phyloP scores from a whole-genome alignment of 768 basidiomycete species.

The Leucocoprinus leucothites region DNA sequence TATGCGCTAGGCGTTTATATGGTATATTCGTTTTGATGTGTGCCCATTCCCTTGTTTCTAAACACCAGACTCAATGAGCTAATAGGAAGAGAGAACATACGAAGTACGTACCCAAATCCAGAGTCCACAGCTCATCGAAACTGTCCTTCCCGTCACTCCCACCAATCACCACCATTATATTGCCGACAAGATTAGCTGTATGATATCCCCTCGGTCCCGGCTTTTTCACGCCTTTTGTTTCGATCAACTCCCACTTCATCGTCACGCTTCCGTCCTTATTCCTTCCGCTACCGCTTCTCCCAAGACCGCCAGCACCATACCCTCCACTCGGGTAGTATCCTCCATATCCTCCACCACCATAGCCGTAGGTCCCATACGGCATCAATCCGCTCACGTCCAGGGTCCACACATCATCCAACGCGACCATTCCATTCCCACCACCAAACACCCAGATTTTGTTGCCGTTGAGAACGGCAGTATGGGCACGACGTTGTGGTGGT shows the following conservation, averaged over 20 bases:
- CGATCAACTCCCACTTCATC: conserved; percentile 42
- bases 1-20: conserved; percentile 76
- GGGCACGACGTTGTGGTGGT: conserved; percentile 78
- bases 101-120: conserved; percentile 70
- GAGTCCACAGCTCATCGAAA: conserved; percentile 84
- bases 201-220: conserved; percentile 83
- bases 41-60: conserved; percentile 46
- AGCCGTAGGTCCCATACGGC: conserved; percentile 12
- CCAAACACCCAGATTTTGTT: conserved; percentile 84
- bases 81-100: background rate
- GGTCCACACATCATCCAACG: conserved; percentile 88
- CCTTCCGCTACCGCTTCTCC: background rate
- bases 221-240: conserved; percentile 46
- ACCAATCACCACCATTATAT: conserved; percentile 85
- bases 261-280: conserved; percentile 16
- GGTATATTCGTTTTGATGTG: conserved; percentile 32
- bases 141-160: conserved; percentile 89
- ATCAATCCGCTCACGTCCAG: conserved; percentile 48
- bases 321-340: background rate
- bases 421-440: conserved; percentile 90
- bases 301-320: conserved; percentile 14
- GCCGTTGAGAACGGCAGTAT: conserved; percentile 75
- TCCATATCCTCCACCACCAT: background rate
- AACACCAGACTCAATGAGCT: background rate
- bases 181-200: conserved; percentile 82